Evolutionary conservation across 495 filamentous ascomycete species (phyloP).

Genomic region (Acidiella bohemica): DNA sequence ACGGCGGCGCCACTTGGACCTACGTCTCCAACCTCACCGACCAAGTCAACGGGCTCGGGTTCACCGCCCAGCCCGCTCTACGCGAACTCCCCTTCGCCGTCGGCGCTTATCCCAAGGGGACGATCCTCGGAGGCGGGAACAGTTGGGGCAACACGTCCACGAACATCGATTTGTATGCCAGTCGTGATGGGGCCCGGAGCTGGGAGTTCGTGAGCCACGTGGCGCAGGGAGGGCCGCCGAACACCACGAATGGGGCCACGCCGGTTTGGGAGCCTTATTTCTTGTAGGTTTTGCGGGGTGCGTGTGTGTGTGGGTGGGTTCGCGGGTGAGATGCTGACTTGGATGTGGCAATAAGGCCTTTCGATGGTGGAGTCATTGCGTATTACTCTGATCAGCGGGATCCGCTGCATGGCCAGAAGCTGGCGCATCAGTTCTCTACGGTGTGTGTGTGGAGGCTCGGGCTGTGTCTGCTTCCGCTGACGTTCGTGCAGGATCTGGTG

Average conservation of each 20-base stretch:
- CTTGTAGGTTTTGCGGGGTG: too few relatives aligned
- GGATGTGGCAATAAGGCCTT: conserved; percentile 10
- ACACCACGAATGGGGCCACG: conserved; percentile 46
- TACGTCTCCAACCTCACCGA: conserved; percentile 48
- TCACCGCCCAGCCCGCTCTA: conserved; percentile 54
- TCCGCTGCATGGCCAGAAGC: conserved; percentile 49
- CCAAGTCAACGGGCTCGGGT: conserved; percentile 45
- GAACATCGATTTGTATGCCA: conserved; percentile 53
- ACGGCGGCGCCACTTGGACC: conserved; percentile 47
- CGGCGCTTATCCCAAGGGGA: conserved; percentile 43
- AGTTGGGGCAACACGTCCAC: conserved; percentile 48
- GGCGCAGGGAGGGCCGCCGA: conserved; percentile 45
- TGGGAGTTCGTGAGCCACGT: conserved; percentile 55
- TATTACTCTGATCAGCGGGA: conserved; percentile 63
- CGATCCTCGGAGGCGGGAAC: conserved; percentile 47
- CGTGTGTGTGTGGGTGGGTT: too few relatives aligned
- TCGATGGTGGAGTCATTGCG: conserved; percentile 42
- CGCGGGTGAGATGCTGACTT: too few relatives aligned
- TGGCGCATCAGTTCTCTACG: conserved; percentile 45
- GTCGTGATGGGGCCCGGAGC: conserved; percentile 39
- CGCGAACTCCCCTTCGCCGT: conserved; percentile 37
- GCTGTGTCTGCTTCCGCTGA: too few relatives aligned
- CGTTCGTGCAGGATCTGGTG: conserved; percentile 34
- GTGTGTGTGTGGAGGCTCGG: too few relatives aligned
- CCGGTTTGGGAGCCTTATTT: conserved; percentile 61